Percentiles rank a stretch among this genome's conserved stretches.
These are phyloP conservation scores for Jackrogersella minutella DNA, from an alignment of 495 filamentous ascomycete species.

Conservation along the genomic window DNA sequence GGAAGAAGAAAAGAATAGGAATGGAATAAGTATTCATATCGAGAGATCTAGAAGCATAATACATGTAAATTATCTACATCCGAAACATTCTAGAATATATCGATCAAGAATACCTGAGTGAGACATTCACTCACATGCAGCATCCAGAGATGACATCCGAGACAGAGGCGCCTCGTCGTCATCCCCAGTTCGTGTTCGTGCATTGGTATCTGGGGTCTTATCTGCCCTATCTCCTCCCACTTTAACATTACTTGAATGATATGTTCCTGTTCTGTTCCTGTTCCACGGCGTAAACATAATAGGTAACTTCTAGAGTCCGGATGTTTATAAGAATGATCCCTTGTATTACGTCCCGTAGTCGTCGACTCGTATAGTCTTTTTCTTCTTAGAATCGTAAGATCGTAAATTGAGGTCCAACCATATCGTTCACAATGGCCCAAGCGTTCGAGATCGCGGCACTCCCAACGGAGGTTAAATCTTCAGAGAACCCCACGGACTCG, in stretches of 20 bases:
- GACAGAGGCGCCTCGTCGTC: background rate
- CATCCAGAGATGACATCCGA: background rate
- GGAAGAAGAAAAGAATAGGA: background rate
- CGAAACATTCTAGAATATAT: background rate
- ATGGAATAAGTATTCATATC: background rate
- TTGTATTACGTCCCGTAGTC: background rate
- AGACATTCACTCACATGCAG: background rate
- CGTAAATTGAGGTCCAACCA: background rate
- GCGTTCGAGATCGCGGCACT: slow-evolving; percentile 18
- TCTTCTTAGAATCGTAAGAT: no score
- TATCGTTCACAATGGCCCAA: slow-evolving; percentile 21
- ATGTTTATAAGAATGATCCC: slow-evolving; percentile 8
- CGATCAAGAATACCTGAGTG: background rate
- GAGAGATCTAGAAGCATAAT: no score
- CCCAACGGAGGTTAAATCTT: slow-evolving; percentile 2
- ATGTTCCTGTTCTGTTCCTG: no score
- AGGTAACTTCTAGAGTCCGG: background rate
- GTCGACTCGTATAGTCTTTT: no score
- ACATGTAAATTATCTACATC: background rate
- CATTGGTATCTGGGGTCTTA: slow-evolving; percentile 11
- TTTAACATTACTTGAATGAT: background rate
- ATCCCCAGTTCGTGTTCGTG: background rate
- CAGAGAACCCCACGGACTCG: slow-evolving; percentile 9
- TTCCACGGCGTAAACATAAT: background rate
- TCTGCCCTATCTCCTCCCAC: slow-evolving; percentile 16